Evolutionary conservation across 805 yeast species (phyloP).

Genomic region (Tetrapisispora arboricola): DNA sequence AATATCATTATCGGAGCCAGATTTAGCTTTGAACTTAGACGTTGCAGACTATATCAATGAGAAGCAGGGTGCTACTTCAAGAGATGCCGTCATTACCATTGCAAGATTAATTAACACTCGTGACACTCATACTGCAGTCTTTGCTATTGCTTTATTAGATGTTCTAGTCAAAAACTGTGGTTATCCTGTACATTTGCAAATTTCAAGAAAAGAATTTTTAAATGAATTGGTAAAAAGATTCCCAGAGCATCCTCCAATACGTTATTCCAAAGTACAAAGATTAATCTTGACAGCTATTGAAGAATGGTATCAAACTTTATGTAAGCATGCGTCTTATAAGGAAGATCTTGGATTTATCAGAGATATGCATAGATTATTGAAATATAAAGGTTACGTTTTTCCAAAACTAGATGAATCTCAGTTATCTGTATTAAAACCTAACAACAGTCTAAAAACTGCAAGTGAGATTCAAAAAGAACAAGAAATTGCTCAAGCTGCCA

Average conservation of each 20-base stretch:
- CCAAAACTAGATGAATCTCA: constrained; percentile 88
- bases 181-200: constrained; percentile 90
- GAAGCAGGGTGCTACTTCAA: constrained; percentile 80
- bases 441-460: constrained; percentile 75
- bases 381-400: constrained; percentile 85
- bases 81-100: constrained; percentile 84
- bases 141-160: constrained; percentile 76
- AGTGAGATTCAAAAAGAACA: constrained; percentile 91
- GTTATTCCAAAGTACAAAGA: constrained; percentile 74
- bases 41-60: constrained; percentile 89
- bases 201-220: constrained; percentile 86
- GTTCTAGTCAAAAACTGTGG: constrained; percentile 96
- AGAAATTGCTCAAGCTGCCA: constrained; percentile 84
- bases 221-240: constrained; percentile 87
- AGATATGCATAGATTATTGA: constrained; percentile 88
- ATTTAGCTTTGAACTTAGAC: constrained; percentile 77
- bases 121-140: constrained; percentile 73
- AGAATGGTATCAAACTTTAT: constrained; percentile 95
- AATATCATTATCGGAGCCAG: constrained; percentile 74
- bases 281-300: constrained; percentile 82
- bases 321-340: constrained; percentile 79
- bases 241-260: constrained; percentile 88
- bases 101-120: constrained; percentile 74
- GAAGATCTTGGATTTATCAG: constrained; percentile 87
- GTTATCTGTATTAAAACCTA: constrained; percentile 85